phyloP scores from a whole-genome alignment of 371 early-diverging fungal species.

The Parasitella parasitica region DNA sequence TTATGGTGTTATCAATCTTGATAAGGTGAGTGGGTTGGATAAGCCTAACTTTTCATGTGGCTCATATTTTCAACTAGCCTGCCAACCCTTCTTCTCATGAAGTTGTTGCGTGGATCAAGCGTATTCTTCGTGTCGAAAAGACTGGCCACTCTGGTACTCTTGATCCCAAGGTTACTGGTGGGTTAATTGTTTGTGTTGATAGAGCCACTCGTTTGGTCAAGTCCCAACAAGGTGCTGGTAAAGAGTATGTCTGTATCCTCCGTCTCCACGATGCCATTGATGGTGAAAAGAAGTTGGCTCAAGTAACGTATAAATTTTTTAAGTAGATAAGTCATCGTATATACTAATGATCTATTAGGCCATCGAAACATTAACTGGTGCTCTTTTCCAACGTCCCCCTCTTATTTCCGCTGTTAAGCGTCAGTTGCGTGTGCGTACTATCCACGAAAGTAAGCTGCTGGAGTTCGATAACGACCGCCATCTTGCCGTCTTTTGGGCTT shows the following conservation, averaged over 20 bases:
- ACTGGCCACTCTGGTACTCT: conserved; percentile 99
- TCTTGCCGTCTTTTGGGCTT: conserved; percentile 96
- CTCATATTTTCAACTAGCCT: conserved; percentile 71
- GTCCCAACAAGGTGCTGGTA: conserved; percentile 99
- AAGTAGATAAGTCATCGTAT: no score
- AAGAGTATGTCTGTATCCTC: conserved; percentile 98
- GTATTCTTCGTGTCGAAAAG: conserved; percentile 98
- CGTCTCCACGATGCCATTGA: conserved; percentile 94
- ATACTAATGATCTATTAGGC: conserved; percentile 45
- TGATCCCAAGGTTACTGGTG: conserved; percentile 99
- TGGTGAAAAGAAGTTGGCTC: conserved; percentile 81
- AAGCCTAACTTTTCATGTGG: background rate
- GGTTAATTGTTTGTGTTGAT: conserved; percentile 98
- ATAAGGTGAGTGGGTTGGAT: conserved; percentile 33
- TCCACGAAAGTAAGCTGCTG: conserved; percentile 93
- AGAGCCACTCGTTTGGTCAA: conserved; percentile 99
- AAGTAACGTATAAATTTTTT: conserved; percentile 38
- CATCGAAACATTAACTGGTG: conserved; percentile 96
- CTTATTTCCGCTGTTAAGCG: conserved; percentile 99
- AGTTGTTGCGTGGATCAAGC: conserved; percentile 99
- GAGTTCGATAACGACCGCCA: conserved; percentile 98
- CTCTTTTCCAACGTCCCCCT: conserved; percentile 99
- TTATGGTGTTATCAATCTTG: conserved; percentile 98
- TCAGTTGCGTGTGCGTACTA: conserved; percentile 98
- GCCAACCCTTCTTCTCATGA: conserved; percentile 99